A percentile compares a stretch with the other conserved stretches of the same genome.
phyloP scores from a whole-genome alignment of 2,329 filamentous ascomycete species.

The Hortaea werneckii region DNA sequence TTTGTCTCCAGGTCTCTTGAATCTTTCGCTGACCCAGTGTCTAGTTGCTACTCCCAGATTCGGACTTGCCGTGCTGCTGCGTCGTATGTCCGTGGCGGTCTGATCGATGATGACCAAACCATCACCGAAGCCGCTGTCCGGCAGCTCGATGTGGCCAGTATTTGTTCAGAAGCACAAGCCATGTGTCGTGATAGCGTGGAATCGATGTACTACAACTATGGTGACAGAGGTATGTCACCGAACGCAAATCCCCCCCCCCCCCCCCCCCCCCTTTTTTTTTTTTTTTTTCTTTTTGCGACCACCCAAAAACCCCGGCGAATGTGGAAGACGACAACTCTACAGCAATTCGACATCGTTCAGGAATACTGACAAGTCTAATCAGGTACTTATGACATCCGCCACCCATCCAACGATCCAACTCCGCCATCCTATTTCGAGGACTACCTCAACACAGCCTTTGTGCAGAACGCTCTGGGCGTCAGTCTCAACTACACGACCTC shows the following conservation, averaged over 20 bases:
- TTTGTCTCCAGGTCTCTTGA: no score
- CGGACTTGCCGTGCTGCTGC: constrained; percentile 31
- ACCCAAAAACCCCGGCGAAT: background rate
- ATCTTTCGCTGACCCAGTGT: no score
- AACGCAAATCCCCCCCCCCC: no score
- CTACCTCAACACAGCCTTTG: constrained; percentile 52
- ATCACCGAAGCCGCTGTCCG: constrained; percentile 6
- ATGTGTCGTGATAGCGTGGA: constrained; percentile 50
- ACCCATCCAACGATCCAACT: constrained; percentile 46
- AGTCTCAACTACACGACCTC: constrained; percentile 11
- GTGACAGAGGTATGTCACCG: constrained; percentile 41
- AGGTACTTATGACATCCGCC: constrained; percentile 52
- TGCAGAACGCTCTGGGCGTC: constrained; percentile 28
- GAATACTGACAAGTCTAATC: constrained; percentile 29
- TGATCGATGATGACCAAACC: constrained; percentile 6
- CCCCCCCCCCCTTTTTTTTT: no score
- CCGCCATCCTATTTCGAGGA: constrained; percentile 51
- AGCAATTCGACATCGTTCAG: constrained; percentile 10
- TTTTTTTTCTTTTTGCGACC: no score
- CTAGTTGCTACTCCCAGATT: constrained; percentile 39
- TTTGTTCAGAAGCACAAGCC: constrained; percentile 46
- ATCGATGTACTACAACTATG: constrained; percentile 44
- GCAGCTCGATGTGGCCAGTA: constrained; percentile 22
- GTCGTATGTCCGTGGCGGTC: constrained; percentile 17
- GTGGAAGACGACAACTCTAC: background rate